phyloP scores from a whole-genome alignment of 2,329 filamentous ascomycete genomes.

The Lachnellula arida region DNA sequence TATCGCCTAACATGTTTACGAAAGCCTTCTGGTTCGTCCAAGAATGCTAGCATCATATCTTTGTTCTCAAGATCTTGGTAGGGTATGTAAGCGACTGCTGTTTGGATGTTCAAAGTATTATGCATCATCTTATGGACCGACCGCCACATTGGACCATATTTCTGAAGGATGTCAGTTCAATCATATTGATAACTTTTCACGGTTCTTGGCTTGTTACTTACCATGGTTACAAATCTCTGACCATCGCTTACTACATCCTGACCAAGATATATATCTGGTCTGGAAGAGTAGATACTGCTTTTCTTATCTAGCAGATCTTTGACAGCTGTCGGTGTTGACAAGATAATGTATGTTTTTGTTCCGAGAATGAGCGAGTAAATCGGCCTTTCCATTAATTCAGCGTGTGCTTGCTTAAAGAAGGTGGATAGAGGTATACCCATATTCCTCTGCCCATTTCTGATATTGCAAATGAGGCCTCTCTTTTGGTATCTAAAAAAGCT shows the following conservation, averaged over 20 bases:
- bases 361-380: background rate
- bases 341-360: background rate
- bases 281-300: background rate
- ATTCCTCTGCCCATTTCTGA: background rate
- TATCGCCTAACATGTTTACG: background rate
- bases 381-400: background rate
- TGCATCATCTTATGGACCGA: background rate
- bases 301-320: background rate
- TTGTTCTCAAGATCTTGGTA: background rate
- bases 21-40: background rate
- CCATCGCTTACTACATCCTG: background rate
- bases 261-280: background rate
- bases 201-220: background rate
- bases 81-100: background rate
- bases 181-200: background rate
- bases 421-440: background rate
- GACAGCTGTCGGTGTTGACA: background rate
- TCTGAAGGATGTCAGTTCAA: background rate
- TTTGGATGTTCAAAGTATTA: background rate
- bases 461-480: background rate
- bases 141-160: background rate
- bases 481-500: background rate
- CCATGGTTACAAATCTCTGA: background rate
- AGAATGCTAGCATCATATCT: background rate
- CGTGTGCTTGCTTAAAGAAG: too few species aligned